These are phyloP conservation scores for Litchi chinensis DNA, from an alignment of 345 rosid genomes.

Conservation along the genomic window DNA sequence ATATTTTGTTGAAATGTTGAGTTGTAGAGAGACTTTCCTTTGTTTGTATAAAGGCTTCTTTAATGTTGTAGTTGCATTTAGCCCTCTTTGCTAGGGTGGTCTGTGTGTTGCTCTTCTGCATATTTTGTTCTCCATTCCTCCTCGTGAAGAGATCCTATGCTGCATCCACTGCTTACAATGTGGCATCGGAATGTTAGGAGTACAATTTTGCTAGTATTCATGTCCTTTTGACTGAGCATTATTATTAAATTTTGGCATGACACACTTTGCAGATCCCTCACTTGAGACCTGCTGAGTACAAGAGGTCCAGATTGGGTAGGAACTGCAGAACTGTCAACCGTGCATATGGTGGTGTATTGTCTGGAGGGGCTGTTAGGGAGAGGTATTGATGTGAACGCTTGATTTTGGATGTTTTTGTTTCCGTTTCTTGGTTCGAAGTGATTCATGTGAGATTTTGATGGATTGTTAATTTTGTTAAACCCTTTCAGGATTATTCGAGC, in stretches of 20 bases:
- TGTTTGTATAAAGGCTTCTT: not conserved
- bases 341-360: constrained; percentile 74
- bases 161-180: not conserved
- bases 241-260: not conserved
- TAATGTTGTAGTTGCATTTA: not conserved
- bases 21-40: not conserved
- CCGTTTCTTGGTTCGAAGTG: not conserved
- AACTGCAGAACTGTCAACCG: constrained; percentile 63
- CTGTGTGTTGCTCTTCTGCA: not conserved
- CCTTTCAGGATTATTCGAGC: constrained; percentile 43
- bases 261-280: constrained; percentile 62
- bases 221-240: not conserved
- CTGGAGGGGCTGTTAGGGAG: constrained; percentile 68
- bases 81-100: not conserved
- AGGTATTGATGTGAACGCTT: constrained; percentile 39
- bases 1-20: not conserved
- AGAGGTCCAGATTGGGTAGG: constrained; percentile 67
- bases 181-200: not conserved
- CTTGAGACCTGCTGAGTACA: constrained; percentile 70
- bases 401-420: not conserved
- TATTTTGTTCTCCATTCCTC: not conserved
- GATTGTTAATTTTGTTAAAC: not conserved
- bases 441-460: not conserved
- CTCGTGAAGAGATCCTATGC: not conserved
- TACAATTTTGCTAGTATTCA: not conserved